These are phyloP conservation scores for Fusarium musae DNA, from an alignment of 2,329 filamentous ascomycete species.

Conservation along the genomic window DNA sequence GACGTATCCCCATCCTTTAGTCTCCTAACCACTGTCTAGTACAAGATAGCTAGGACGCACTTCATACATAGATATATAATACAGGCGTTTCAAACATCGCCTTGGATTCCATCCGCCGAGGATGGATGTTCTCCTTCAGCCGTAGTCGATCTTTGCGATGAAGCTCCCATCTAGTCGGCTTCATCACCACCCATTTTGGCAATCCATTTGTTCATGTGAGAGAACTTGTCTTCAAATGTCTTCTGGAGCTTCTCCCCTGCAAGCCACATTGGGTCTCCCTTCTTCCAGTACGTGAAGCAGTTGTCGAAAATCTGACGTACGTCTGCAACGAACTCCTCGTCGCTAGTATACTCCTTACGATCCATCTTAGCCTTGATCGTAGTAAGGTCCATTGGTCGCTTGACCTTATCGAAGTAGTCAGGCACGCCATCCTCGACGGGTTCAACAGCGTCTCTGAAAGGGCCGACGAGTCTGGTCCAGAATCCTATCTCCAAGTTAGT, in stretches of 20 bases:
- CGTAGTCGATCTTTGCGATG: neutral
- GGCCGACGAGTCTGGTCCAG: slow-evolving; percentile 73
- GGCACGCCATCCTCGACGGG: slow-evolving; percentile 67
- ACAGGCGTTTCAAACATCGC: neutral
- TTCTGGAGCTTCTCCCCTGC: slow-evolving; percentile 69
- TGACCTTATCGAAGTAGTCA: slow-evolving; percentile 70
- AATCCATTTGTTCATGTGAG: slow-evolving; percentile 69
- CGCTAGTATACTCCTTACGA: slow-evolving; percentile 59
- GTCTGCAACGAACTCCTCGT: slow-evolving; percentile 66
- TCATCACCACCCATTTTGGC: slow-evolving; percentile 60
- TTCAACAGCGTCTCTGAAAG: slow-evolving; percentile 69
- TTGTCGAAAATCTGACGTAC: slow-evolving; percentile 72
- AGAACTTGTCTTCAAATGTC: slow-evolving; percentile 68
- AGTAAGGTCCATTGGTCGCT: slow-evolving; percentile 69
- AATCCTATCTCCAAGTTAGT: slow-evolving; percentile 58
- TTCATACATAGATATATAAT: neutral
- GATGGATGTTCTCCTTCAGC: neutral
- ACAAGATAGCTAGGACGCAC: neutral
- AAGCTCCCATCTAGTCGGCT: slow-evolving; percentile 37
- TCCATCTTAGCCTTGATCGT: slow-evolving; percentile 72
- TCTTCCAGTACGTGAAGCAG: slow-evolving; percentile 72
- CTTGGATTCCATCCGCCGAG: neutral
- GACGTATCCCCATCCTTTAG: neutral
- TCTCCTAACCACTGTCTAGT: slow-evolving; percentile 1
- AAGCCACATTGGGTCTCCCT: slow-evolving; percentile 64